Conservation (phyloP, 1,284 basidiomycete genomes). For the Ceratobasidium sp. region DNA sequence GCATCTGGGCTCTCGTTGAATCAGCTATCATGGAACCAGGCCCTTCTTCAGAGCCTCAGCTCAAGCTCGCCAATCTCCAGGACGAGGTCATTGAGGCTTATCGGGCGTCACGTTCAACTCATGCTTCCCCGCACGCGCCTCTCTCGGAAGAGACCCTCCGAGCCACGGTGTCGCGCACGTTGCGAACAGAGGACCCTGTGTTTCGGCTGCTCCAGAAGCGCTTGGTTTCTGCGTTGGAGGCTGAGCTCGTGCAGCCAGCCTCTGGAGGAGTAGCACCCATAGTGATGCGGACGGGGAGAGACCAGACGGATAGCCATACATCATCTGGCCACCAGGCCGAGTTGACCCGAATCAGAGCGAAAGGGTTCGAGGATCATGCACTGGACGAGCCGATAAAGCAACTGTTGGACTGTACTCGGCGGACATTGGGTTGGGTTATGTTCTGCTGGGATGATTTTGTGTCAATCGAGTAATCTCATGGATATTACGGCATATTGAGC, state of each 20-base stretch:
- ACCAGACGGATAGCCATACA: background rate
- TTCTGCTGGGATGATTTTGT: slow-evolving; percentile 30
- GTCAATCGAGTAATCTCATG: background rate
- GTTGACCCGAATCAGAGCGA: background rate
- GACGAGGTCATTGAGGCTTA: slow-evolving; percentile 20
- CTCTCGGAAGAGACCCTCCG: background rate
- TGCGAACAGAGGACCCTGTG: slow-evolving; percentile 18
- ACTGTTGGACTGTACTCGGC: background rate
- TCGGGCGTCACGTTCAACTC: background rate
- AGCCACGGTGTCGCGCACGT: slow-evolving; percentile 11
- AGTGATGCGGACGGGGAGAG: background rate
- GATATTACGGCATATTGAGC: background rate
- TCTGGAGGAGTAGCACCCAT: background rate
- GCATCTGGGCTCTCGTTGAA: slow-evolving; percentile 11
- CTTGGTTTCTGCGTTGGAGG: slow-evolving; percentile 1
- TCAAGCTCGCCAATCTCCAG: slow-evolving; percentile 19
- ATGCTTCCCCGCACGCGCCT: background rate
- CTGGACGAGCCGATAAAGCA: slow-evolving; percentile 1
- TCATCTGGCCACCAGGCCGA: background rate
- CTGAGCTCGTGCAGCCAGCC: background rate
- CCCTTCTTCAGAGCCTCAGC: background rate
- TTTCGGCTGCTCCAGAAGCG: slow-evolving; percentile 25
- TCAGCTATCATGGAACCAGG: background rate
- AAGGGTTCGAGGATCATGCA: slow-evolving; percentile 4
- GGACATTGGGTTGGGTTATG: background rate